Evolutionary conservation across 2,329 filamentous ascomycete genomes (phyloP).

Genomic region (Aspergillus brunneoviolaceus): DNA sequence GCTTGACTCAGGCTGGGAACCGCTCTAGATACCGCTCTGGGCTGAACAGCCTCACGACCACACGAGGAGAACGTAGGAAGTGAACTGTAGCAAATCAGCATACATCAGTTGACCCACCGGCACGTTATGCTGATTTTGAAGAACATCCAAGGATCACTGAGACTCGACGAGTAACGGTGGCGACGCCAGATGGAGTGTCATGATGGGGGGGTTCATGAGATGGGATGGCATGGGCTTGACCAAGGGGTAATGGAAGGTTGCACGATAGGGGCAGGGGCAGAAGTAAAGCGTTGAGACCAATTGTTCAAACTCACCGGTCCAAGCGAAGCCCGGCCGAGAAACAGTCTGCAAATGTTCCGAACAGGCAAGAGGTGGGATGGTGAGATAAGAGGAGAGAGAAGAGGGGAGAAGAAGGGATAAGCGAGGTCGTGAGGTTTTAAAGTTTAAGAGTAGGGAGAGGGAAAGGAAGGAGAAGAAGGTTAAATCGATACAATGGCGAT

Average conservation of each 20-base stretch:
- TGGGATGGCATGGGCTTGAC: background rate
- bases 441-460: no score
- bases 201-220: no score
- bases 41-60: background rate
- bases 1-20: background rate
- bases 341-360: no score
- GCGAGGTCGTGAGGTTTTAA: no score
- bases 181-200: background rate
- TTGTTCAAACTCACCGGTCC: no score
- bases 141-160: background rate
- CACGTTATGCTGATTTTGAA: background rate
- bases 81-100: background rate
- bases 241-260: background rate
- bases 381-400: no score
- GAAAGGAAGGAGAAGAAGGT: no score
- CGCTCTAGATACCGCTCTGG: background rate
- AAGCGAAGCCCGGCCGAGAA: no score
- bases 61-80: background rate
- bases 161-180: constrained; percentile 1
- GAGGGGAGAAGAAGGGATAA: no score
- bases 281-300: background rate
- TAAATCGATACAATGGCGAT: background rate
- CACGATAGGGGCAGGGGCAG: background rate
- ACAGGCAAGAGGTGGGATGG: no score
- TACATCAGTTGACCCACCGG: background rate